A percentile compares a stretch with the other conserved stretches of the same genome.
phyloP scores from a whole-genome alignment of 2,329 filamentous ascomycete species.

The Ambrosiella cleistominuta region DNA sequence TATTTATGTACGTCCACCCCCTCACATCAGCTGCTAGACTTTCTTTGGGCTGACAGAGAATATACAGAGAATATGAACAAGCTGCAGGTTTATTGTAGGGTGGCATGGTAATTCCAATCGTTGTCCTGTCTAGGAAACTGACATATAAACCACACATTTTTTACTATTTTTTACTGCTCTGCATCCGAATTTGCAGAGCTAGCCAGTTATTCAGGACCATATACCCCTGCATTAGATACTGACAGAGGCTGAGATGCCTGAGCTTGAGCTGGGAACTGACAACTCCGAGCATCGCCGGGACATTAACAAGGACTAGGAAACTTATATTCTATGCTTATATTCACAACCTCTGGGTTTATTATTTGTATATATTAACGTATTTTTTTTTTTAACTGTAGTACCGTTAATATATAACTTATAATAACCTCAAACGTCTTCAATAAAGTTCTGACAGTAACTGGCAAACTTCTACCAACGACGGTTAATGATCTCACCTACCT shows the following conservation, averaged over 20 bases:
- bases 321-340: no score
- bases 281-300: not conserved
- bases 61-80: not conserved
- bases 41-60: no score
- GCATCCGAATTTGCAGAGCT: no score
- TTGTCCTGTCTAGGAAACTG: not conserved
- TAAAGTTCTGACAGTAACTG: not conserved
- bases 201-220: no score
- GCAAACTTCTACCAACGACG: not conserved
- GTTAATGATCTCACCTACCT: not conserved
- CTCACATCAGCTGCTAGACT: no score
- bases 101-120: not conserved
- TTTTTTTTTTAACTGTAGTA: no score
- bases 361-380: no score
- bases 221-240: not conserved
- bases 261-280: not conserved
- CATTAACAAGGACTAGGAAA: no score
- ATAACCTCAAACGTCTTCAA: not conserved
- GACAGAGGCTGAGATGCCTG: not conserved
- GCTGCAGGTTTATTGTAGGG: not conserved
- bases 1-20: no score
- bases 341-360: no score
- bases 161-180: no score
- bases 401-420: no score
- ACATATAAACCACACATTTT: not conserved